Conservation (phyloP, 192 early-diverging fungal genomes). For the Backusella macrospora region DNA sequence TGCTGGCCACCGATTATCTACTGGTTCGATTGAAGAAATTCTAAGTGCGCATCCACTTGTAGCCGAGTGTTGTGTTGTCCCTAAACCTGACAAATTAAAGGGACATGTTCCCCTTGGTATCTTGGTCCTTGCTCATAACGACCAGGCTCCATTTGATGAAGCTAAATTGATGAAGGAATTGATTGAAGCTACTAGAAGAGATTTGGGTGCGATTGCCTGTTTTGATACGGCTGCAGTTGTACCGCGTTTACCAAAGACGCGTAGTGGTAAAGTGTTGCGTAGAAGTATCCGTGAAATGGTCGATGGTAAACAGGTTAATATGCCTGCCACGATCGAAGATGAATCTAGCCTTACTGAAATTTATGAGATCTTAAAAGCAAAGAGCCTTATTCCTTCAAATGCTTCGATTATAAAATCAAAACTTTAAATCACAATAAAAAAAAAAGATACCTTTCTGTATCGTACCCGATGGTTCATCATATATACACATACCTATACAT, state of each 20-base stretch:
- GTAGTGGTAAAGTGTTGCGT: constrained; percentile 83
- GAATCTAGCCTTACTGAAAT: constrained; percentile 54
- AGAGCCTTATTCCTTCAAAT: neutral
- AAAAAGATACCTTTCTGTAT: neutral
- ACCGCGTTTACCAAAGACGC: constrained; percentile 78
- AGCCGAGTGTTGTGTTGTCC: constrained; percentile 73
- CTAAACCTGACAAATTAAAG: constrained; percentile 66
- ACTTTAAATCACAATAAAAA: neutral
- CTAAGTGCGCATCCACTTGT: constrained; percentile 64
- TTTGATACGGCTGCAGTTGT: constrained; percentile 74
- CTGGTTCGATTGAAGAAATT: constrained; percentile 78
- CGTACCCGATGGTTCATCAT: neutral
- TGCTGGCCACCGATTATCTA: constrained; percentile 78
- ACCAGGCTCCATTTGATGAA: constrained; percentile 6
- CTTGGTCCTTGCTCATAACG: constrained; percentile 50
- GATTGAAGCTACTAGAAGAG: constrained; percentile 59
- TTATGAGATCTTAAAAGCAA: constrained; percentile 30
- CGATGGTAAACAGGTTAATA: constrained; percentile 60
- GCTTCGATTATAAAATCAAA: constrained; percentile 1
- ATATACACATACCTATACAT: too few relatives aligned
- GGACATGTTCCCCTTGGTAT: constrained; percentile 71
- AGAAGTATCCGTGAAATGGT: constrained; percentile 75
- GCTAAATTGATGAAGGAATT: constrained; percentile 52
- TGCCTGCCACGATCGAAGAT: constrained; percentile 87
- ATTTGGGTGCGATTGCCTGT: constrained; percentile 84